These are phyloP conservation scores for Mercurialis annua DNA, from an alignment of 345 rosid species.

Conservation along the genomic window DNA sequence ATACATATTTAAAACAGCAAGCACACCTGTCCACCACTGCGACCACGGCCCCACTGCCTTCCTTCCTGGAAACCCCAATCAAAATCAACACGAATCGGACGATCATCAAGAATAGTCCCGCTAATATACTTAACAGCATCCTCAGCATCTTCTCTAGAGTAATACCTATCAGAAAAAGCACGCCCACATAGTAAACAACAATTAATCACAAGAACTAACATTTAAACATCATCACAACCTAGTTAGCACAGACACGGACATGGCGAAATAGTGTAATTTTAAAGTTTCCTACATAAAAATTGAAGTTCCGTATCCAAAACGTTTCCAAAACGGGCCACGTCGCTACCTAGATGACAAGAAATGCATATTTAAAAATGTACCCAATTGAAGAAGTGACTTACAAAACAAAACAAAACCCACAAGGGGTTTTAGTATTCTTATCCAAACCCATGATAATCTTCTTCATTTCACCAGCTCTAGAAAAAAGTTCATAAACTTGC, in stretches of 20 bases:
- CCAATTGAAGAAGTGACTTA: conserved; percentile 34
- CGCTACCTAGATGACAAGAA: too few species aligned
- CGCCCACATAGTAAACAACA: neutral
- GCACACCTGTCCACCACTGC: conserved; percentile 94
- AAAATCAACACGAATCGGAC: conserved; percentile 97
- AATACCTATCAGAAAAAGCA: conserved; percentile 44
- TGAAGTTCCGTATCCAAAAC: too few species aligned
- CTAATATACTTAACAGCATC: conserved; percentile 93
- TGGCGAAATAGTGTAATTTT: too few species aligned
- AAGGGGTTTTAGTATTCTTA: conserved; percentile 92
- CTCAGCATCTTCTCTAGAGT: conserved; percentile 95
- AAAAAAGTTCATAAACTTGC: conserved; percentile 92
- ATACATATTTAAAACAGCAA: conserved; percentile 7
- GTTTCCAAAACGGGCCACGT: too few species aligned
- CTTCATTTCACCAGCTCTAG: conserved; percentile 92
- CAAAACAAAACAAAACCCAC: conserved; percentile 94
- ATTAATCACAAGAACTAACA: neutral
- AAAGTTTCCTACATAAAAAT: too few species aligned
- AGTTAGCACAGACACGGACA: too few species aligned
- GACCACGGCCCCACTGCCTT: conserved; percentile 99
- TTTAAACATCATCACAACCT: neutral
- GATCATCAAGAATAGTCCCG: conserved; percentile 95
- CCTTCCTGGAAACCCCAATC: conserved; percentile 99
- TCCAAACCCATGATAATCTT: conserved; percentile 97
- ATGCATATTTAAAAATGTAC: neutral